These are phyloP conservation scores for Saposhnikovia divaricata DNA, from an alignment of 129 eudicot species.

Conservation along the genomic window DNA sequence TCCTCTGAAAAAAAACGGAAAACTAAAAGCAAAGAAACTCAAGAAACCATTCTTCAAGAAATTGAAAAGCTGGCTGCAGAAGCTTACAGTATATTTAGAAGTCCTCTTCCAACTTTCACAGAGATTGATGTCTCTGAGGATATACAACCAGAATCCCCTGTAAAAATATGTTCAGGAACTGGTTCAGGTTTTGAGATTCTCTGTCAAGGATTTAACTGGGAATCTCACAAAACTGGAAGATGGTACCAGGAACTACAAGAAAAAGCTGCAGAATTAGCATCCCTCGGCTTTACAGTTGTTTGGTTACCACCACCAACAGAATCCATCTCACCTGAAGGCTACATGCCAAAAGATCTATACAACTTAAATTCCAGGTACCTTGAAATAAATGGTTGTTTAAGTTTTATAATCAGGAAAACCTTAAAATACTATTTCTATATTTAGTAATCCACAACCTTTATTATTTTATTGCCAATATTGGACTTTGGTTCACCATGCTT, in stretches of 20 bases:
- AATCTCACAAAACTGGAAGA: conserved; percentile 81
- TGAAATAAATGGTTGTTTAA: not conserved
- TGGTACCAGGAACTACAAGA: conserved; percentile 79
- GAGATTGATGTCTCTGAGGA: conserved; percentile 30
- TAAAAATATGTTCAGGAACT: conserved; percentile 60
- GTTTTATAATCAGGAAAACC: not conserved
- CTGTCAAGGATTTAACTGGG: conserved; percentile 97
- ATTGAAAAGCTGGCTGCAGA: conserved; percentile 97
- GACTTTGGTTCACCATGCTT: not conserved
- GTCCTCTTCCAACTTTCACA: conserved; percentile 36
- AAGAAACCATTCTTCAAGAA: conserved; percentile 77
- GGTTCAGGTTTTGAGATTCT: conserved; percentile 81
- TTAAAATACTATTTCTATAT: not conserved
- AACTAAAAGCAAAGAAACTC: conserved; percentile 60
- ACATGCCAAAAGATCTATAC: conserved; percentile 91
- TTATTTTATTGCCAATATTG: not conserved
- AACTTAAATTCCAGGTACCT: conserved; percentile 74
- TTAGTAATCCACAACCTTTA: not conserved
- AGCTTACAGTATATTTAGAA: conserved; percentile 87
- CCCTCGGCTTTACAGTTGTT: conserved; percentile 70
- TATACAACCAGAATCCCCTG: conserved; percentile 31
- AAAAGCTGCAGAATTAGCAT: conserved; percentile 56
- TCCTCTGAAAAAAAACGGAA: conserved; percentile 54
- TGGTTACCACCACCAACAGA: conserved; percentile 99
- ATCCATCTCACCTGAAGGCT: conserved; percentile 93